phyloP scores from a whole-genome alignment of 2,329 filamentous ascomycete species.

The Chaetoscypha palmicola region DNA sequence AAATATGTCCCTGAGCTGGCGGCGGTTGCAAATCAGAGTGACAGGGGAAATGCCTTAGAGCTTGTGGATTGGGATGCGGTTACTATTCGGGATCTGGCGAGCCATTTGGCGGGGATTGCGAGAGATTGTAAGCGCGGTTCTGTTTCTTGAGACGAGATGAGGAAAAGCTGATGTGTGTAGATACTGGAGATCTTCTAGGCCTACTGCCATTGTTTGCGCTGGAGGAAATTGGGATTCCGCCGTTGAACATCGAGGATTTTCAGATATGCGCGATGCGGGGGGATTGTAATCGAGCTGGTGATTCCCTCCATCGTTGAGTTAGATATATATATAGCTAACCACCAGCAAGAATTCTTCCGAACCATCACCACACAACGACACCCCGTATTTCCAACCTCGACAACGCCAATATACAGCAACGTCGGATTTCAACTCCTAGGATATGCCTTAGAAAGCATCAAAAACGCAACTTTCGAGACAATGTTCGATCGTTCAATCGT shows the following conservation, averaged over 20 bases:
- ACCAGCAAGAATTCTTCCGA: background rate
- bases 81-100: conserved; percentile 17
- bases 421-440: conserved; percentile 33
- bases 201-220: conserved; percentile 17
- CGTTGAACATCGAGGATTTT: conserved; percentile 21
- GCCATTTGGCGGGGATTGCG: conserved; percentile 17
- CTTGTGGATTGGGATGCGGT: conserved; percentile 18
- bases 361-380: conserved; percentile 6
- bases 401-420: conserved; percentile 34
- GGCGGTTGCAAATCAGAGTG: conserved; percentile 8
- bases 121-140: conserved; percentile 12
- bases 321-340: background rate
- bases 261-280: conserved; percentile 23
- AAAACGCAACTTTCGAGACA: conserved; percentile 27
- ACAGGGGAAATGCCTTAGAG: conserved; percentile 11
- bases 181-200: conserved; percentile 12
- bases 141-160: background rate
- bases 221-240: conserved; percentile 26
- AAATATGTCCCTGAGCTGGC: conserved; percentile 37
- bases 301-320: background rate
- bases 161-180: background rate
- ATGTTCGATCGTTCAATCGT: conserved; percentile 31
- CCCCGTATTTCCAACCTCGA: conserved; percentile 31
- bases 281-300: conserved; percentile 22
- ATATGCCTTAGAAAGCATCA: conserved; percentile 37